Evolutionary conservation across 2,329 filamentous ascomycete genomes (phyloP).

Genomic region (Monilinia laxa): DNA sequence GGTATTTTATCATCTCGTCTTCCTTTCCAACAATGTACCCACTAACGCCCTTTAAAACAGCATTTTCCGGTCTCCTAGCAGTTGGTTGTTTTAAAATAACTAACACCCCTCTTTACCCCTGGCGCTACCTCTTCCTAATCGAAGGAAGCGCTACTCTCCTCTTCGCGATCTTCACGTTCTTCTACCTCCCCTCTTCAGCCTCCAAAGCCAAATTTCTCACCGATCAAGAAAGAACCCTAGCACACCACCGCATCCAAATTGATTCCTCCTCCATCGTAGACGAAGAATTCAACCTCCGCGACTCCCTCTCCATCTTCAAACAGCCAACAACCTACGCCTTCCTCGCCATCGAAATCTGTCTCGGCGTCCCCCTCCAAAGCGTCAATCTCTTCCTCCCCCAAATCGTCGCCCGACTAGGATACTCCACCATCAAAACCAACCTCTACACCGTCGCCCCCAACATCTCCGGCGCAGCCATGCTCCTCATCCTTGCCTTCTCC

Average conservation of each 20-base stretch:
- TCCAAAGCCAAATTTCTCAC: slow-evolving; percentile 38
- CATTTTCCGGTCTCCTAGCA: slow-evolving; percentile 50
- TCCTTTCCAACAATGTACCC: background rate
- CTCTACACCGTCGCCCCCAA: slow-evolving; percentile 82
- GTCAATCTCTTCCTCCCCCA: slow-evolving; percentile 56
- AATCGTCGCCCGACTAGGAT: slow-evolving; percentile 52
- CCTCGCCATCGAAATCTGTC: slow-evolving; percentile 55
- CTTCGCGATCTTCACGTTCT: slow-evolving; percentile 41
- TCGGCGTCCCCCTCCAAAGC: slow-evolving; percentile 58
- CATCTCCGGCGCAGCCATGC: slow-evolving; percentile 68
- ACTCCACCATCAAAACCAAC: slow-evolving; percentile 61
- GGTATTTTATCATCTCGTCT: background rate
- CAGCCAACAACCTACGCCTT: slow-evolving; percentile 47
- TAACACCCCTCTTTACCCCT: slow-evolving; percentile 47
- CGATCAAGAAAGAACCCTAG: slow-evolving; percentile 39
- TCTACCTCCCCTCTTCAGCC: slow-evolving; percentile 42
- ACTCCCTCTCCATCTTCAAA: slow-evolving; percentile 53
- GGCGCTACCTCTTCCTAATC: slow-evolving; percentile 54
- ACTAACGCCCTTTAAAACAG: slow-evolving; percentile 35
- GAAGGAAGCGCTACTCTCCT: slow-evolving; percentile 38
- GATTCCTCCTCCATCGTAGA: slow-evolving; percentile 66
- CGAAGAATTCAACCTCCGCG: slow-evolving; percentile 52
- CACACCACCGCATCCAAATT: slow-evolving; percentile 40
- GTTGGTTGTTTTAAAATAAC: slow-evolving; percentile 53
- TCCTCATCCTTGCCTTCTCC: slow-evolving; percentile 69